Evolutionary conservation across 2,329 filamentous ascomycete species (phyloP).

Genomic region (Phoma sp.): DNA sequence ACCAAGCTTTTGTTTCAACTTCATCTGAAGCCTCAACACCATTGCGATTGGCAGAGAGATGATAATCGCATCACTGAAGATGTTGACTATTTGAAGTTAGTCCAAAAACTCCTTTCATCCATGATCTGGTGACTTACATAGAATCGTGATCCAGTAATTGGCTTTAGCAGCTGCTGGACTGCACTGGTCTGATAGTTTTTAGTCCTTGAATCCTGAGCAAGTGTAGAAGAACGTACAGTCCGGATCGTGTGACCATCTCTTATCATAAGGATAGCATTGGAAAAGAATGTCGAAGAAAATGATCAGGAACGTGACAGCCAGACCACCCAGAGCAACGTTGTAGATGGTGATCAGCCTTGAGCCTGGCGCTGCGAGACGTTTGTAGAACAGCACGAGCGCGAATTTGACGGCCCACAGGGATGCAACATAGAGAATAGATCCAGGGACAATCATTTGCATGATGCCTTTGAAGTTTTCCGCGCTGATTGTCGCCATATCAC

Average conservation of each 20-base stretch:
- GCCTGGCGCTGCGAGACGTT: slow-evolving; percentile 46
- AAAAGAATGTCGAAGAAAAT: slow-evolving; percentile 52
- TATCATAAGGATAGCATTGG: slow-evolving; percentile 47
- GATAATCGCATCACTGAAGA: slow-evolving; percentile 29
- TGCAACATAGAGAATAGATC: slow-evolving; percentile 50
- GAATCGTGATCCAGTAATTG: slow-evolving; percentile 33
- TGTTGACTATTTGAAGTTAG: slow-evolving; percentile 23
- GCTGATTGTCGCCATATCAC: slow-evolving; percentile 24
- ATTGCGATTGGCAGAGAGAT: slow-evolving; percentile 30
- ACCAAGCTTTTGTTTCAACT: slow-evolving; percentile 29
- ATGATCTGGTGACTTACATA: slow-evolving; percentile 17
- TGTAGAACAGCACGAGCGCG: slow-evolving; percentile 52
- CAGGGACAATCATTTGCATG: slow-evolving; percentile 49
- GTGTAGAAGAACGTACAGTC: slow-evolving; percentile 14
- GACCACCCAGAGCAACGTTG: slow-evolving; percentile 43
- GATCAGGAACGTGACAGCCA: slow-evolving; percentile 38
- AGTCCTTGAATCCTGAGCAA: not conserved
- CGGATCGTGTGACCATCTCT: slow-evolving; percentile 31
- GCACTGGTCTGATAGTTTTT: slow-evolving; percentile 27
- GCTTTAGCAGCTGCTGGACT: slow-evolving; percentile 22
- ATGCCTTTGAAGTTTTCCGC: slow-evolving; percentile 29
- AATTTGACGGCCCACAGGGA: slow-evolving; percentile 53
- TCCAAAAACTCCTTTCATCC: too few relatives aligned
- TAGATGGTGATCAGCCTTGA: slow-evolving; percentile 48
- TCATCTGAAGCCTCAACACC: slow-evolving; percentile 31